Base-by-base conservation (phyloP, 2,329 filamentous ascomycete genomes). In the Beauveria sp. region DNA sequence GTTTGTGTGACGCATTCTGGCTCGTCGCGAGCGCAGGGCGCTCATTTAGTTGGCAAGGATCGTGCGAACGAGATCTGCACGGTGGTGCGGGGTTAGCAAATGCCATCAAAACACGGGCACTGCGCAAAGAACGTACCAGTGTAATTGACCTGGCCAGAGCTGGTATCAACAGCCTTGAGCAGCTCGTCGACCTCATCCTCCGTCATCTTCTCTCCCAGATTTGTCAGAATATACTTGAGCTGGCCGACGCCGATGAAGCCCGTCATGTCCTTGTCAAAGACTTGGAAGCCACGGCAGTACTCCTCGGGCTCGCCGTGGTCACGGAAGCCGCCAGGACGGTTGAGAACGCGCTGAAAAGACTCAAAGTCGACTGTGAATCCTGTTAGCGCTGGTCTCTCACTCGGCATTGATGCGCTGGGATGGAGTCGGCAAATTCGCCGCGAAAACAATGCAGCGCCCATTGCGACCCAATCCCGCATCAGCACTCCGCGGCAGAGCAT, bases 101-200 rank as follows among this genome's bases (percentile, higher is more conserved):
- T 26, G 54, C 28, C 2, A 24, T 30, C 20, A 40, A 34, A 16
- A 20, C 7, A 34, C n/a, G 40, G n/a, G 46, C n/a, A 24, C 8
- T 10, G 10, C 10, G 40, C 14, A 22, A 18, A 20, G 46, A 51
- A 74, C 86, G 66, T 81, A 95, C 91, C 92, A 67, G 89, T 93
- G 77, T 99, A 99, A 81, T 98, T 96, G 77, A 99, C 91, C 84
- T 98, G 93, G 68, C 93, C 93, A 61, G 89, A 93, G 78, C 89
- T 95, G 64, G 93, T 96, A 74, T 99, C 95, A 66, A 98, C 93
- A 0, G 93, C 92, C 87, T 98, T 99, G 75, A 99, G 87, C 73
- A 99, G 84, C 83, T 99, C 95, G 75, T 98, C 93, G 54, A 99
- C 95, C 82, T 99, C 95, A 66, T 98, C 95, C 70, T 99, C 93